phyloP scores from a whole-genome alignment of 2,329 filamentous ascomycete species.

The Pseudocercospora pini-densiflorae region DNA sequence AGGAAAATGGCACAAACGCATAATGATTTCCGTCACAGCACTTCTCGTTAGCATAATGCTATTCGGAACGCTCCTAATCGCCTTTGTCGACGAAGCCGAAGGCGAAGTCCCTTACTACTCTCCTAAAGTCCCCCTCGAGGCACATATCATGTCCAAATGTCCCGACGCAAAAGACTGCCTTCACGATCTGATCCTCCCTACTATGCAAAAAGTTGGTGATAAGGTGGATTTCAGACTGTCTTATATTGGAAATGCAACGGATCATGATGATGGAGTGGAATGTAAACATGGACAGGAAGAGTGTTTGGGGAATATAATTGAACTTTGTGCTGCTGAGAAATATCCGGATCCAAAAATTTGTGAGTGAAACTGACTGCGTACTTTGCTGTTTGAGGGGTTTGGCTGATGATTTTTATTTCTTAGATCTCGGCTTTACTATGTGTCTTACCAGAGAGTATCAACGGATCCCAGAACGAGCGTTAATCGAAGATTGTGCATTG shows the following conservation, averaged over 20 bases:
- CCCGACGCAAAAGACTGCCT: constrained; percentile 88
- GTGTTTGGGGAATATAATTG: constrained; percentile 92
- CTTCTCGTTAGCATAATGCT: constrained; percentile 37
- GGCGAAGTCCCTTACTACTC: not conserved
- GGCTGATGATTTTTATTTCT: constrained; percentile 3
- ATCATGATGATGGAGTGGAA: constrained; percentile 78
- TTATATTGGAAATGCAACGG: constrained; percentile 78
- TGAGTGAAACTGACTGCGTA: too few relatives aligned
- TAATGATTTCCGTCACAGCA: constrained; percentile 37
- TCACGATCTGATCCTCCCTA: constrained; percentile 76
- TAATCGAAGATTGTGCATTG: constrained; percentile 85
- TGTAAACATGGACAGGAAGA: constrained; percentile 91
- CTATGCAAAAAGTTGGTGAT: constrained; percentile 78
- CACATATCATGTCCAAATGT: constrained; percentile 94
- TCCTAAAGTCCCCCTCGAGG: constrained; percentile 67
- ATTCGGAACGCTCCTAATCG: not conserved
- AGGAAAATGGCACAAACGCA: constrained; percentile 38
- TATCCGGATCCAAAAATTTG: constrained; percentile 80
- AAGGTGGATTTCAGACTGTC: constrained; percentile 92
- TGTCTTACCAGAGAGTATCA: constrained; percentile 79
- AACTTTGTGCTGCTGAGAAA: constrained; percentile 83
- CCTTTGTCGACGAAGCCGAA: constrained; percentile 30
- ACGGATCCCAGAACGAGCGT: constrained; percentile 75
- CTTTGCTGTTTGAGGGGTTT: too few relatives aligned
- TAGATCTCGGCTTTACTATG: constrained; percentile 87